Conservation (phyloP, 352 stramenopile species). For the Globisporangium echinulatum region DNA sequence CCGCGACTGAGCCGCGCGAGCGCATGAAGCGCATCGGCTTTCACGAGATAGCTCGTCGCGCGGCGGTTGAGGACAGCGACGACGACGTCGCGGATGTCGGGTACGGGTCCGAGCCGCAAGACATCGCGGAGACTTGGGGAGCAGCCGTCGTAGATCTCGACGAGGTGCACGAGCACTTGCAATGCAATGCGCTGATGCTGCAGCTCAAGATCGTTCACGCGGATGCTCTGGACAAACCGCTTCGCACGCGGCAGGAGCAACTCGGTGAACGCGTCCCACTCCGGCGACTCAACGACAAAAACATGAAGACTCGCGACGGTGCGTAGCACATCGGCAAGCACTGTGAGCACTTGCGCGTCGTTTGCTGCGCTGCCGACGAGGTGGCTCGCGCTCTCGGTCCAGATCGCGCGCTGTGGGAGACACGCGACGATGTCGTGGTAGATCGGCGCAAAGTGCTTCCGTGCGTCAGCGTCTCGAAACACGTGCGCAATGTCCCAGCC, state of each 20-base stretch:
- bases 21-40: constrained; percentile 45
- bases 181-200: constrained; percentile 34
- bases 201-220: constrained; percentile 14
- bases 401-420: constrained; percentile 32
- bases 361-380: constrained; percentile 26
- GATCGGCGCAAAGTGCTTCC: constrained; percentile 25
- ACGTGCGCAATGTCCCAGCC: constrained; percentile 41
- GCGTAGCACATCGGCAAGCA: constrained; percentile 31
- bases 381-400: constrained; percentile 24
- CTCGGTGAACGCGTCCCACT: constrained; percentile 48
- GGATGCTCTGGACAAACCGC: constrained; percentile 29
- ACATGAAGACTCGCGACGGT: constrained; percentile 30
- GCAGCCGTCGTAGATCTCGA: constrained; percentile 36
- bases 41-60: constrained; percentile 47
- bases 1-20: constrained; percentile 25
- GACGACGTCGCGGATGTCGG: constrained; percentile 28
- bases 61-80: constrained; percentile 30
- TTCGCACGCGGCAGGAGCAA: constrained; percentile 34
- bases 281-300: constrained; percentile 21
- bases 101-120: constrained; percentile 26
- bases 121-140: constrained; percentile 20
- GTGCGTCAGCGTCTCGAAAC: constrained; percentile 26
- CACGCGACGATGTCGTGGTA: constrained; percentile 40
- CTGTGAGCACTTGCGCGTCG: constrained; percentile 24
- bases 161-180: constrained; percentile 33